Evolutionary conservation across 1,284 basidiomycete species (phyloP), one percentile per base, ranked within the genome.

Genomic region (Tilletia caries): DNA sequence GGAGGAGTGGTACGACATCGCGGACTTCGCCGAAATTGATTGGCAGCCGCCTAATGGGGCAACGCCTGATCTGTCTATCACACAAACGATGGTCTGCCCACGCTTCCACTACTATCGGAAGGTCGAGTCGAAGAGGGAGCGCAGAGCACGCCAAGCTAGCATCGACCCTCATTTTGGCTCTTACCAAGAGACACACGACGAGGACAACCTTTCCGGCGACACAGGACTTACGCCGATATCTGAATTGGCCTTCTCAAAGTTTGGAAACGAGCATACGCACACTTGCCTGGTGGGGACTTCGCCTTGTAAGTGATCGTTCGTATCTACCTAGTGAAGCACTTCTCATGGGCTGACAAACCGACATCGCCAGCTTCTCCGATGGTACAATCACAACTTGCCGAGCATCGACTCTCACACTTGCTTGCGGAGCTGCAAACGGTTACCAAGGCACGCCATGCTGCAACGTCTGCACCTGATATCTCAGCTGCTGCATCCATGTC

Each of bases 261-360:
- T 98, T 80, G 95, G 95, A 0, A 86, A 88, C 66, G 95, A 98
- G 83, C 84, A 88, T 69, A 91, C 91, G 0, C 95, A 98, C 82
- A 87, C 88, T 3, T 98, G 95, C 83, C 86, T 92, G 67, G 76
- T 83, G 0, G 80, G 80, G n/a, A 68, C 71, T 12, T 72, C 75
- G 29, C 74, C 37, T 3, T 48, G 54, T 68, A 29, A 68, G 67
- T 25, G 23, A 12, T 37, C 41, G 64, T n/a, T n/a, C n/a, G n/a
- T n/a, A n/a, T n/a, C n/a, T n/a, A n/a, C n/a, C n/a, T 25, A 33
- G 66, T 48, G 32, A 62, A 23, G 18, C n/a, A n/a, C 18, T 34
- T 34, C 2, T 18, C 18, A 13, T 62, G 58, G 20, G 13, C 33
- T 62, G 32, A 62, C 29, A 4, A 33, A 33, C 13, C 4, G 2